Evolutionary conservation across 225 moss, liverwort and hornwort genomes (phyloP), one percentile per base, ranked within the genome.

Genomic region (Climacium dendroides): DNA sequence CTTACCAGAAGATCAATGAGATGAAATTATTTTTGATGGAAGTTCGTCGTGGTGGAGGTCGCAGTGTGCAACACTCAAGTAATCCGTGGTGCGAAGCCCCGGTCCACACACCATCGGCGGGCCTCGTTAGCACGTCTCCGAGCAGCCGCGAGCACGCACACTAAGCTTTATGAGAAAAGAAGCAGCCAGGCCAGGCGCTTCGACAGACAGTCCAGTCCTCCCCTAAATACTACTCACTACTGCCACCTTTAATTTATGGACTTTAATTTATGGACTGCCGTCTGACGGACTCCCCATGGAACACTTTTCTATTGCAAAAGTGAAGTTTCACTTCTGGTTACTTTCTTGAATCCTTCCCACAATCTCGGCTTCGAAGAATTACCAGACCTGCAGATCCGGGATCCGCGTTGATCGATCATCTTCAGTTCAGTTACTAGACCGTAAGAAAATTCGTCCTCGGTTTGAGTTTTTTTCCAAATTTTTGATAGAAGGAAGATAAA

Each of bases 111-210:
- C 79, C 82, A 83, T 83, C 79, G 87, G 48, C 82, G 66, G 90
- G 41, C 45, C 70, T 70, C 67, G 76, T 58, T 78, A 85, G 61
- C 89, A 91, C 92, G 91, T 86, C 88, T 92, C 92, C 92, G 92
- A 89, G 89, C 86, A 91, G 91, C 92, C 92, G 90, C 92, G 89
- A 89, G 86, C 92, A 91, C 88, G 76, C 89, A 61, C 84, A 25
- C 62, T 74, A 23, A 76, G n/a, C 76, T 76, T 76, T 16, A 45
- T 18, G 48, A 77, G 77, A 55, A 26, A 4, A n/a, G 37, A 77
- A 37, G 77, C 37, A 77, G 77, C 10, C 77, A 48, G 48, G 48
- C 12, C 48, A 69, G 71, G 43, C 43, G 41, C 43, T 71, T 25
- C 43, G 13, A 45, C 41, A 72, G 72, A 45, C 16, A 43, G 45